These are phyloP conservation scores for Cyclotella atomus DNA, from an alignment of 108 stramenopile species.

Conservation along the genomic window DNA sequence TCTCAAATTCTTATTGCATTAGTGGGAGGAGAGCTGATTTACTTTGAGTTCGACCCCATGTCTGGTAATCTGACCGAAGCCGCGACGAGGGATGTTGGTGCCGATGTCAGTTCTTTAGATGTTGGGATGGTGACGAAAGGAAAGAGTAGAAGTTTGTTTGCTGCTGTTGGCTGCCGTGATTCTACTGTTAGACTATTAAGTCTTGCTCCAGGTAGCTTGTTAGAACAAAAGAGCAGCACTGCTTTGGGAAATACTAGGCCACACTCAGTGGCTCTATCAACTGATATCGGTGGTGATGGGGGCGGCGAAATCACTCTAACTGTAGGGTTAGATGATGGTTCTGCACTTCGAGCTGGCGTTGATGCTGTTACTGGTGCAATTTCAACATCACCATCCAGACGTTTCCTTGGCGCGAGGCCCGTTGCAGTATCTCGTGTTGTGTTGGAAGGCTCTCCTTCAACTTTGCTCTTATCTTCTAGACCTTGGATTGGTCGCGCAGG, in stretches of 20 bases:
- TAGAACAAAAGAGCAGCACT: constrained; percentile 62
- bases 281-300: constrained; percentile 30
- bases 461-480: constrained; percentile 91
- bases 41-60: constrained; percentile 94
- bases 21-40: constrained; percentile 93
- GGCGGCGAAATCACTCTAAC: constrained; percentile 70
- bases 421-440: constrained; percentile 88
- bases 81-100: constrained; percentile 83
- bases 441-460: constrained; percentile 67
- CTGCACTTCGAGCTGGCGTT: constrained; percentile 82
- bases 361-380: constrained; percentile 91
- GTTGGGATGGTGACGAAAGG: constrained; percentile 87
- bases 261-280: constrained; percentile 60
- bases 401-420: constrained; percentile 92
- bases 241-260: constrained; percentile 69
- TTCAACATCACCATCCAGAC: constrained; percentile 84
- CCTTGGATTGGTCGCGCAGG: constrained; percentile 90
- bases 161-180: constrained; percentile 93
- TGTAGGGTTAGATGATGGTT: constrained; percentile 93
- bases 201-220: constrained; percentile 74
- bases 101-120: constrained; percentile 93
- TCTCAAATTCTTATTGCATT: constrained; percentile 93
- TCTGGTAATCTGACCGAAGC: constrained; percentile 81
- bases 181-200: constrained; percentile 89
- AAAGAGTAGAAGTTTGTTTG: constrained; percentile 78